Base-by-base conservation (phyloP, 805 yeast genomes). In the Kluyveromyces aestuarii region DNA sequence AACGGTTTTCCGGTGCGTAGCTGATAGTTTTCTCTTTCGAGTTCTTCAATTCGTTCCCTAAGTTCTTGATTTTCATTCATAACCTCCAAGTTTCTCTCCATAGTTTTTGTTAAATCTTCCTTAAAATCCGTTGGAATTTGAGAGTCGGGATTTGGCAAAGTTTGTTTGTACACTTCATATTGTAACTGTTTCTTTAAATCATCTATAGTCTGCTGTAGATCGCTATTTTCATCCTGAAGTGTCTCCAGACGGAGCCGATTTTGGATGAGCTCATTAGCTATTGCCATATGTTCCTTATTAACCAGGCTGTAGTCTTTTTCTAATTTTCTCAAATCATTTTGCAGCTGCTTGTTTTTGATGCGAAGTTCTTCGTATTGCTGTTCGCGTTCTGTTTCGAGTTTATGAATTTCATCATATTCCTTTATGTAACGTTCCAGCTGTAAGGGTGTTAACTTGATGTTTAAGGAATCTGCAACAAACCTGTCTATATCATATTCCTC, bases 211-310 rank as follows among this genome's bases (percentile, higher is more conserved):
- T 63, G 61, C 27, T 68, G 62, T 45, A 89, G 67, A 41, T 81
- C 86, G 25, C 70, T 74, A 52, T 87, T 86, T 50, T 87, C 95
- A 56, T 87, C 91, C 45, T 76, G 72, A 25, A 91, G 64, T 35
- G 84, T 82, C 2, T 95, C 96, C 25, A 85, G 72, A 47, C 73
- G 76, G 39, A 90, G 77, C 59, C 93, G 82, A 38, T 86, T 83
- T 53, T 79, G 80, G 35, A 91, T 88, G 81, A 93, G 79, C 55
- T 82, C 87, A 66, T 90, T 91, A 4, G 96, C 95, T 37, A 89
- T 79, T 48, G 79, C 84, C 27, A 89, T 79, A 64, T 93, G 97
- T 59, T 90, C 96, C 51, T 79, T 73, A 61, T 87, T 88, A 50
- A 91, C 69, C 1, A 79, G 70, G 2, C 83, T 78, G 59, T 82